Base-by-base conservation (phyloP, 257 asterid genomes). In the Pogostemon cablin region DNA sequence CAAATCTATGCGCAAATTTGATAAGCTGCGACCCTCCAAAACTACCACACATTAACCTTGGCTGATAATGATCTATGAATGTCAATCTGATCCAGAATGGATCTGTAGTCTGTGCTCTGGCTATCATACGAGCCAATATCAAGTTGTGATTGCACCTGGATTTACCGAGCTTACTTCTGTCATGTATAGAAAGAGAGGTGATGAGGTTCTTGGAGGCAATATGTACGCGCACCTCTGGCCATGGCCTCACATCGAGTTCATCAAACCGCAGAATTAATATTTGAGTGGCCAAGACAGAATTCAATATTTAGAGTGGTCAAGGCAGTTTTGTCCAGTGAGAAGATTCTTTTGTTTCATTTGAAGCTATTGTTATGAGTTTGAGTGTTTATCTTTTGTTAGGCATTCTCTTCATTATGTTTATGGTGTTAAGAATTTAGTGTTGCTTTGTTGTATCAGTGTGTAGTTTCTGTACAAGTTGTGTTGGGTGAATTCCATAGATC, bases 1-100 rank as follows among this genome's bases (percentile, higher is more conserved):
- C 92, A 65, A 91, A 91, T 78, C 72, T 91, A 67, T 85, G 90
- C 88, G 86, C 80, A 57, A 88, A 91, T 78, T 77, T 86, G 71
- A 72, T 91, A 39, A 88, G 88, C 75, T 20, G 41, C 34, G 72
- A 77, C 67, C 87, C 87, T 78, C 97, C 97, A 10, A 68, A 74
- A 43, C 71, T 86, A 77, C 95, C 90, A 0, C 84, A 59, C 73
- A 64, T 85, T 37, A 73, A 55, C 70, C 65, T 79, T 44, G 80
- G 83, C 50, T 67, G 81, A 68, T 68, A 46, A 58, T 75, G 75
- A 65, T 65, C 78, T 48, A 35, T 61, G 50, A 62, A 64, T n/a
- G 70, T 50, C 66, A 35, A 47, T 38, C 55, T 35, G 8, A 61
- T 73, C 85, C 65, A 20, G 69, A 56, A 61, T 46, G 73, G 39